Conservation (phyloP, 768 basidiomycete species). For the Epithele typhae region DNA sequence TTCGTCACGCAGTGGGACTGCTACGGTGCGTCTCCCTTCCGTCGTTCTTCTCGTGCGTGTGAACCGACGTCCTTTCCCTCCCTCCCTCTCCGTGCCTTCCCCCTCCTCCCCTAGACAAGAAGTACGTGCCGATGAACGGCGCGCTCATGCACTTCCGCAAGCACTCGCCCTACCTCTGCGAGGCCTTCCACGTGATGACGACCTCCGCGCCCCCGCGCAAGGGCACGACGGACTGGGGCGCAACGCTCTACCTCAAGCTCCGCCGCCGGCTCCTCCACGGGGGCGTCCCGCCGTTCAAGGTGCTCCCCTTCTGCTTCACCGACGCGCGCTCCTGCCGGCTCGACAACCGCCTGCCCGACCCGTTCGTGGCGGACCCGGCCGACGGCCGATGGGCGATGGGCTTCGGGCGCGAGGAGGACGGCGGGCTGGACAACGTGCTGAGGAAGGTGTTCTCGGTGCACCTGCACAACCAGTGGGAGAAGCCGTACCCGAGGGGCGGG, state of each 20-base stretch:
- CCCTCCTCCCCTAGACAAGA: constrained; percentile 47
- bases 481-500: constrained; percentile 73
- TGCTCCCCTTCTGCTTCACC: constrained; percentile 93
- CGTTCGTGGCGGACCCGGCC: constrained; percentile 50
- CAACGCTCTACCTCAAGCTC: constrained; percentile 85
- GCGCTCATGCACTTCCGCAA: constrained; percentile 91
- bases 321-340: constrained; percentile 89
- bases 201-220: constrained; percentile 66
- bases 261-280: constrained; percentile 78
- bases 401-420: constrained; percentile 54
- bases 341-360: constrained; percentile 91
- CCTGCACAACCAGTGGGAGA: constrained; percentile 95
- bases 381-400: constrained; percentile 68
- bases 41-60: not conserved
- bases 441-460: constrained; percentile 82
- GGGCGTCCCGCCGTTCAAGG: constrained; percentile 77
- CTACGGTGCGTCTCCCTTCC: constrained; percentile 63
- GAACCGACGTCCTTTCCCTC: constrained; percentile 14
- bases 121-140: constrained; percentile 80
- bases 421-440: constrained; percentile 57
- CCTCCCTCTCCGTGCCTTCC: not conserved
- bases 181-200: constrained; percentile 90
- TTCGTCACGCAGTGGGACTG: constrained; percentile 99
- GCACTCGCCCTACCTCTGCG: constrained; percentile 94
- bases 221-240: constrained; percentile 91